Conservation (phyloP, 208 protist species). For the Endotrypanum monterogeii region DNA sequence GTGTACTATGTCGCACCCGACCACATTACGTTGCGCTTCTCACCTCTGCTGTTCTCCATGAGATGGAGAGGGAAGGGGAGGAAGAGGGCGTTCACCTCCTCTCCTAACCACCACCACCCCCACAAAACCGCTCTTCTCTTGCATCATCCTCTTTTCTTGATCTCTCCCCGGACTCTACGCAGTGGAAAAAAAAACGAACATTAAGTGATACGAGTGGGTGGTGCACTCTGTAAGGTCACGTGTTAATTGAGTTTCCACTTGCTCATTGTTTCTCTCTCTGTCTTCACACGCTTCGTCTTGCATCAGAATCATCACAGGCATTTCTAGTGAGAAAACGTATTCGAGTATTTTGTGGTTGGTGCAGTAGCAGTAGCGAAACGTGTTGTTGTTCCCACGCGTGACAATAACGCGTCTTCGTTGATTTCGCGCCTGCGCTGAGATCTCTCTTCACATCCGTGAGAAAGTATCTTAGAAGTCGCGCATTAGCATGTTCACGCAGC, state of each 20-base stretch:
- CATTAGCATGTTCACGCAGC: constrained; percentile 25
- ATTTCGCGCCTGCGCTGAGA: not conserved
- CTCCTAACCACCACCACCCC: too few species aligned
- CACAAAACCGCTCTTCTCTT: constrained; percentile 1
- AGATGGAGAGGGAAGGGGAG: too few species aligned
- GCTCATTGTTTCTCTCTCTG: not conserved
- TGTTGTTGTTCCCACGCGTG: not conserved
- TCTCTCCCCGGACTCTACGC: not conserved
- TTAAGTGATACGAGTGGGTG: not conserved
- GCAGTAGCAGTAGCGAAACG: not conserved
- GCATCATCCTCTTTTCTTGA: not conserved
- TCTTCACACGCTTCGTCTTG: not conserved
- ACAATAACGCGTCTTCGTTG: not conserved
- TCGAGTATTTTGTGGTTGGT: not conserved
- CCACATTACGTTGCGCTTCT: not conserved
- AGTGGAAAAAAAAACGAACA: not conserved
- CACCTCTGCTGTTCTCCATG: not conserved
- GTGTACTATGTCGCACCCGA: not conserved
- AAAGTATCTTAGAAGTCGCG: not conserved
- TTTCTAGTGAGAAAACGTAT: not conserved
- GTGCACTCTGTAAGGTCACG: not conserved
- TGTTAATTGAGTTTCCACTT: not conserved
- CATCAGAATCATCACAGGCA: not conserved
- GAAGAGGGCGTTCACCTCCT: not conserved
- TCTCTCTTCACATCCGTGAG: not conserved